Percentiles rank a stretch among this genome's conserved stretches.
These are phyloP conservation scores for Aspergillus melleus DNA, from an alignment of 2,329 filamentous ascomycete species.

Conservation along the genomic window DNA sequence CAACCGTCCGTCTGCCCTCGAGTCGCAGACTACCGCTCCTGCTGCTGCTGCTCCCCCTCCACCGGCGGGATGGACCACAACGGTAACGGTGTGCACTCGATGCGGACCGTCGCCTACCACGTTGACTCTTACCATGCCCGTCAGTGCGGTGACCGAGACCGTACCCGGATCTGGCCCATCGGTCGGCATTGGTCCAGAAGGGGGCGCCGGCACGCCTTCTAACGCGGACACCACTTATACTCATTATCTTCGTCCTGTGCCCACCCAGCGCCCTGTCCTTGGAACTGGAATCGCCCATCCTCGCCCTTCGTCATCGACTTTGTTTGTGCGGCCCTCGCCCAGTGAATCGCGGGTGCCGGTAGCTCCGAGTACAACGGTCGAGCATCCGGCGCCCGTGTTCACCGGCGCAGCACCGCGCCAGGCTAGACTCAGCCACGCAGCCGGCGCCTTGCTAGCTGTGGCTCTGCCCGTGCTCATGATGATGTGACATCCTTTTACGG, in stretches of 20 bases:
- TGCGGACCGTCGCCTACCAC: constrained; percentile 11
- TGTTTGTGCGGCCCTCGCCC: constrained; percentile 15
- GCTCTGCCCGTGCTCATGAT: constrained; percentile 16
- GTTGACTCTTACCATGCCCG: constrained; percentile 10
- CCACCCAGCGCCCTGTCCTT: constrained; percentile 8
- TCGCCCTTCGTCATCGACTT: constrained; percentile 18
- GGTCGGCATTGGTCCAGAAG: neutral
- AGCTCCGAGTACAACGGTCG: constrained; percentile 18
- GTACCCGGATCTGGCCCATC: constrained; percentile 1
- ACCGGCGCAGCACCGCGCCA: constrained; percentile 20
- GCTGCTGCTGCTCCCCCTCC: constrained; percentile 9
- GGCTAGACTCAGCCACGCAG: constrained; percentile 12
- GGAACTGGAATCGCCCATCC: constrained; percentile 6
- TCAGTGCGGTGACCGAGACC: neutral
- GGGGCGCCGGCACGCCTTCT: constrained; percentile 3
- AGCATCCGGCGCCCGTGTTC: constrained; percentile 17
- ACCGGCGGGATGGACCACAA: constrained; percentile 7
- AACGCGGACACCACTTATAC: neutral
- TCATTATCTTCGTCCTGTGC: neutral
- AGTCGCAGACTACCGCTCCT: constrained; percentile 7
- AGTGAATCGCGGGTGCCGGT: constrained; percentile 8
- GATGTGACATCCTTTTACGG: neutral
- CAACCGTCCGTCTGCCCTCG: too few species aligned
- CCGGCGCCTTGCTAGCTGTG: constrained; percentile 8
- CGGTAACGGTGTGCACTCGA: constrained; percentile 9